phyloP scores from a whole-genome alignment of 2,329 filamentous ascomycete species.

The Coniochaeta sp. region DNA sequence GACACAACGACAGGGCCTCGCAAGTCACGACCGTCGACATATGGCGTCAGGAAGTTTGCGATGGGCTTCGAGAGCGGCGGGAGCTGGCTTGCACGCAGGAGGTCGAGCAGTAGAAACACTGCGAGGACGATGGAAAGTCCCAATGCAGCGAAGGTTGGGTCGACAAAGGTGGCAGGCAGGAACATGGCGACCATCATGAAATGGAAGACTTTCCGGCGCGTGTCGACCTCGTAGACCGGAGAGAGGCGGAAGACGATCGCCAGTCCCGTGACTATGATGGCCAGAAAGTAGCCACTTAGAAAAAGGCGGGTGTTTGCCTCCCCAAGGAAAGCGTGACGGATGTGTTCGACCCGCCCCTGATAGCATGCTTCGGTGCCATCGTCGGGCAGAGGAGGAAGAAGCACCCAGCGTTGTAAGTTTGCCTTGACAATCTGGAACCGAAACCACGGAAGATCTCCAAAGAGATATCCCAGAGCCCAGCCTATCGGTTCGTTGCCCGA shows the following conservation, averaged over 20 bases:
- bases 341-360: conserved; percentile 54
- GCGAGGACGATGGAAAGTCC: conserved; percentile 73
- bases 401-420: conserved; percentile 68
- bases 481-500: conserved; percentile 72
- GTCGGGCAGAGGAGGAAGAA: conserved; percentile 46
- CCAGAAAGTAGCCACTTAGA: conserved; percentile 65
- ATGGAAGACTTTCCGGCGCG: conserved; percentile 92
- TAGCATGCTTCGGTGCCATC: conserved; percentile 30
- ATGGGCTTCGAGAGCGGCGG: conserved; percentile 83
- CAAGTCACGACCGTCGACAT: conserved; percentile 89
- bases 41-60: conserved; percentile 80
- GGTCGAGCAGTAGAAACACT: conserved; percentile 80
- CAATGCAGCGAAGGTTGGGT: conserved; percentile 75
- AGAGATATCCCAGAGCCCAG: conserved; percentile 85
- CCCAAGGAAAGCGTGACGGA: conserved; percentile 60
- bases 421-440: conserved; percentile 62
- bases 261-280: conserved; percentile 64
- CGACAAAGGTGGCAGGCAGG: conserved; percentile 75
- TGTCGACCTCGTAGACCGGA: conserved; percentile 82
- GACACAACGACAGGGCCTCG: conserved; percentile 91
- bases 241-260: conserved; percentile 68
- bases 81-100: conserved; percentile 83
- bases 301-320: conserved; percentile 75
- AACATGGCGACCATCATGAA: conserved; percentile 98
- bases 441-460: conserved; percentile 69